Base-by-base conservation (phyloP, 2,329 filamentous ascomycete genomes). In the Ilyonectria destructans region DNA sequence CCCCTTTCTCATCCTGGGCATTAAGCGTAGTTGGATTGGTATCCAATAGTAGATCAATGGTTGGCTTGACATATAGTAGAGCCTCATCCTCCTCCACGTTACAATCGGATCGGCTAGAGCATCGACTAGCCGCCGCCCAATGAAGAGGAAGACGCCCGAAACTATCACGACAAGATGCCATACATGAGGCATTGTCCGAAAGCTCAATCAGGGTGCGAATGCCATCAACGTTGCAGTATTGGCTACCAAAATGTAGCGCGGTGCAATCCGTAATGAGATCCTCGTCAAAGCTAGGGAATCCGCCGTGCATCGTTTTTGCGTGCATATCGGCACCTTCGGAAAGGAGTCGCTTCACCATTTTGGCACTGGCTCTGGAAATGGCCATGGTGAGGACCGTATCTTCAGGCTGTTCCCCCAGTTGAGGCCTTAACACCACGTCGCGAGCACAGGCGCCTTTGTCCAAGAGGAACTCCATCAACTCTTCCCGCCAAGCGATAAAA, bases 111-210 rank as follows among this genome's bases (percentile, higher is more conserved):
- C 8, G 31, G 12, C 8, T 33, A 37, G n/a, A 6, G 17, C 45
- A 17, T 52, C 21, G 29, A 4, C 9, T 40, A 33, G 31, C 31
- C 3, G 31, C 31, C 37, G 58, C 58, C 45, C 29, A 60, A 31
- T 60, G 58, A 37, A 60, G 45, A 10, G 58, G 58, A 1, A 60
- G 15, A 35, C 7, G 58, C 9, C 58, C 29, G 4, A 15, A 9
- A 33, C 58, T 60, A n/a, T 60, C 58, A 6, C 31, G 9, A 3
- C 7, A 6, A n/a, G 58, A 51, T n/a, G 40, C 46, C 33, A 40
- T 21, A 13, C 40, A 19, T 7, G 15, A 12, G 15, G 15, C 21
- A 9, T 26, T 37, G 15, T n/a, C 15, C 29, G 5, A n/a, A 4
- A 29, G 13, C 3, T 43, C 46, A 60, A 60, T 19, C 31, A 52